Percentiles rank a stretch among this genome's conserved stretches.
These are phyloP conservation scores for Gynandropsis gynandra DNA, from an alignment of 345 rosid species.

Conservation along the genomic window DNA sequence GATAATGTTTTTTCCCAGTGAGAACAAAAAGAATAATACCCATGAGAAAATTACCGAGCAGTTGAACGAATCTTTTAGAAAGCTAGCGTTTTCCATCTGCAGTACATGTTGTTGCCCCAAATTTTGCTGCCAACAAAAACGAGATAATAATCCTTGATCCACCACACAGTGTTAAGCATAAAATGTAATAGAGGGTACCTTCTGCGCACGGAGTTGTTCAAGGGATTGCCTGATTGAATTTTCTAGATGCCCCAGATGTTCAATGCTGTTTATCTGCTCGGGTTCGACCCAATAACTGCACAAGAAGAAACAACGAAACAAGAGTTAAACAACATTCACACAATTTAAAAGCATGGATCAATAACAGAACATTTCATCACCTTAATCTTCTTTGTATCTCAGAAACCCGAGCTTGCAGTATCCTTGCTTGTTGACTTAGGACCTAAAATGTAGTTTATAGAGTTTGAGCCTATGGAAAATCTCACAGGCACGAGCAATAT, in stretches of 20 bases:
- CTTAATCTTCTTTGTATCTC: conserved; percentile 68
- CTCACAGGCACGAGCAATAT: too few relatives aligned
- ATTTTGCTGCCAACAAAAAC: conserved; percentile 34
- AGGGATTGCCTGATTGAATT: conserved; percentile 52
- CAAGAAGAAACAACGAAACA: conserved; percentile 4
- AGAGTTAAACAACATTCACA: too few relatives aligned
- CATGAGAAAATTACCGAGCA: conserved; percentile 22
- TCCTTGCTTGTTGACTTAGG: conserved; percentile 46
- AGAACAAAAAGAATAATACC: conserved; percentile 2
- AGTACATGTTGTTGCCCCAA: too few relatives aligned
- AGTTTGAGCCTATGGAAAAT: too few relatives aligned
- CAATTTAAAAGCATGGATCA: too few relatives aligned
- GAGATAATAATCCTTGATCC: not conserved
- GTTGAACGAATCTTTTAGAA: conserved; percentile 35
- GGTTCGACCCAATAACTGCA: conserved; percentile 58
- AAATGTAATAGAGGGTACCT: conserved; percentile 28
- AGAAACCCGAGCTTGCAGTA: conserved; percentile 49
- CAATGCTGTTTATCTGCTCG: conserved; percentile 49
- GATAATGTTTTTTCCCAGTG: too few relatives aligned
- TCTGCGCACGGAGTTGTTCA: conserved; percentile 42
- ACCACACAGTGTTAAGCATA: not conserved
- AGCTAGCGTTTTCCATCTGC: conserved; percentile 44
- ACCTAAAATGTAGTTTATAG: conserved; percentile 37
- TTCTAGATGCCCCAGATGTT: conserved; percentile 56
- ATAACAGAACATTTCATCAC: conserved; percentile 25